phyloP scores from a whole-genome alignment of 331 rosid genomes.

The Quercus tomentella region DNA sequence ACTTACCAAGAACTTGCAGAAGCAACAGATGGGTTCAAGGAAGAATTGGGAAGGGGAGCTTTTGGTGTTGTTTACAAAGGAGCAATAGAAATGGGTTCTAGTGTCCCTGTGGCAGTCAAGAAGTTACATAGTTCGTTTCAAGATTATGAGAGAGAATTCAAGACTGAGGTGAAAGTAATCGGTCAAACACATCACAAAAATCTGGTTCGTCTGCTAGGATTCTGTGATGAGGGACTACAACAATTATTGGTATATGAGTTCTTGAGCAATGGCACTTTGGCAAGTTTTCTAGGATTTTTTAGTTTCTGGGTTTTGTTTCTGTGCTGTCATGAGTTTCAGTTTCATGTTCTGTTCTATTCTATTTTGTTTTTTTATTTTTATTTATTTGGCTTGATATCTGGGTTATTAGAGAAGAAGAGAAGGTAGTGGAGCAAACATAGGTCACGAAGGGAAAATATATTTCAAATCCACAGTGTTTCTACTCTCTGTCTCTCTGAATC shows the following conservation, averaged over 20 bases:
- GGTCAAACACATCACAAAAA: constrained; percentile 58
- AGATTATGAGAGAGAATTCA: constrained; percentile 41
- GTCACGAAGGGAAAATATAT: no score
- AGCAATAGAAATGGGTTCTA: background rate
- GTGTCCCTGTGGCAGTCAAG: constrained; percentile 32
- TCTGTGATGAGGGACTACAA: constrained; percentile 30
- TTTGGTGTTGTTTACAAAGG: constrained; percentile 53
- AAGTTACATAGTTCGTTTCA: constrained; percentile 19
- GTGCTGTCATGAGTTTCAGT: no score
- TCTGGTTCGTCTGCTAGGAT: constrained; percentile 39
- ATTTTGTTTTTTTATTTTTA: no score
- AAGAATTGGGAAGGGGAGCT: constrained; percentile 49
- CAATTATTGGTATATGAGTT: constrained; percentile 40
- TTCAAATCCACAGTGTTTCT: no score
- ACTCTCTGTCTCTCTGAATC: no score
- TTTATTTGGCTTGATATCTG: no score
- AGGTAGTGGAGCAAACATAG: no score
- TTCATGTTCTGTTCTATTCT: no score
- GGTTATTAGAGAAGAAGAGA: no score
- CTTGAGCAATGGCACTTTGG: constrained; percentile 45
- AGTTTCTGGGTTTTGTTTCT: no score
- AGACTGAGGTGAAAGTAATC: constrained; percentile 30
- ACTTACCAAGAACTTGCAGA: constrained; percentile 46
- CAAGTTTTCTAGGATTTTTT: constrained; percentile 15
- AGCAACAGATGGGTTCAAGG: constrained; percentile 49